Evolutionary conservation across 768 basidiomycete species (phyloP).

Genomic region (Mycena rebaudengoi): DNA sequence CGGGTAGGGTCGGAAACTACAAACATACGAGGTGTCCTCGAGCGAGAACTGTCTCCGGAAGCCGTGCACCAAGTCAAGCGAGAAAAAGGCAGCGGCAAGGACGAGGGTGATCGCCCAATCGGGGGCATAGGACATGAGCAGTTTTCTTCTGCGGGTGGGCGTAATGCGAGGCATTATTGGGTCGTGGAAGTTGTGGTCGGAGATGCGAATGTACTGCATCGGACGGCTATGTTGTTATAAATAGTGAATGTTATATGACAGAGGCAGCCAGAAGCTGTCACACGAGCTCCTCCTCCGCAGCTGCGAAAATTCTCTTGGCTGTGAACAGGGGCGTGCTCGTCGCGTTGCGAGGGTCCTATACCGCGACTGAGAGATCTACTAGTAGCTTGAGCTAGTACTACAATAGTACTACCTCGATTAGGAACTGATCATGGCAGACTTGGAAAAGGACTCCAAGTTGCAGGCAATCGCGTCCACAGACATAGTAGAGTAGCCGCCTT

Average conservation of each 20-base stretch:
- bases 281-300: too few species aligned
- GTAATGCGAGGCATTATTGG: constrained; percentile 28
- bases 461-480: constrained; percentile 74
- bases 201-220: too few species aligned
- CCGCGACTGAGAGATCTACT: too few species aligned
- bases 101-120: constrained; percentile 80
- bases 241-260: too few species aligned
- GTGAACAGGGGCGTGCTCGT: too few species aligned
- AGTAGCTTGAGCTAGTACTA: too few species aligned
- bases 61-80: constrained; percentile 70
- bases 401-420: too few species aligned
- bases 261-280: too few species aligned
- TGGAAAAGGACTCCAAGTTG: constrained; percentile 69
- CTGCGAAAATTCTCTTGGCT: too few species aligned
- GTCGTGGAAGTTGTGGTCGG: too few species aligned
- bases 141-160: constrained; percentile 45
- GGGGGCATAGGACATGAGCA: constrained; percentile 73
- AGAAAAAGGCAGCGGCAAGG: constrained; percentile 67
- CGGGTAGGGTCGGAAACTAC: not conserved
- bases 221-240: too few species aligned
- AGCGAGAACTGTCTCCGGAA: constrained; percentile 84
- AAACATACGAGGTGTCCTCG: constrained; percentile 74
- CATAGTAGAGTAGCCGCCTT: constrained; percentile 60
- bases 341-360: too few species aligned
- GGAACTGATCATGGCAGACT: constrained; percentile 26